phyloP scores from a whole-genome alignment of 1,139 yeast species.

The Blastobotrys malaysiensis region DNA sequence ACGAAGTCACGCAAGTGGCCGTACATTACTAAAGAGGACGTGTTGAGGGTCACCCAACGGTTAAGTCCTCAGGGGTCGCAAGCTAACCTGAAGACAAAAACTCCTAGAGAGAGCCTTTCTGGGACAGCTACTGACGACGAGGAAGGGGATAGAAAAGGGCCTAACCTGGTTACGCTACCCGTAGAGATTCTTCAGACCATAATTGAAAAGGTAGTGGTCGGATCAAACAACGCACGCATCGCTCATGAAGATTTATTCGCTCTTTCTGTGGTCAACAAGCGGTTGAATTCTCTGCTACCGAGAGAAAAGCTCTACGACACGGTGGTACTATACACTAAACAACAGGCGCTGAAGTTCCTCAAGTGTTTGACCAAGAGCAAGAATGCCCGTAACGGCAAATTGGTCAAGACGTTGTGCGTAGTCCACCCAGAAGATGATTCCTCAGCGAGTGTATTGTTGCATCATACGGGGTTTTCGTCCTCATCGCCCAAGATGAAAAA shows the following conservation, averaged over 20 bases:
- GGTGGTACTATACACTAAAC: conserved; percentile 14
- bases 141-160: background rate
- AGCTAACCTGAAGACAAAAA: background rate
- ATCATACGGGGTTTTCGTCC: conserved; percentile 12
- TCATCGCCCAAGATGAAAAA: conserved; percentile 6
- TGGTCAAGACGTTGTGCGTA: conserved; percentile 9
- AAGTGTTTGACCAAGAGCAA: conserved; percentile 15
- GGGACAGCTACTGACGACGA: background rate
- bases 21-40: background rate
- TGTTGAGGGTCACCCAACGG: background rate
- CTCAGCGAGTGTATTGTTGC: conserved; percentile 6
- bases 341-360: conserved; percentile 17
- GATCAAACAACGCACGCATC: background rate
- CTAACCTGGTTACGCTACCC: conserved; percentile 11
- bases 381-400: conserved; percentile 4
- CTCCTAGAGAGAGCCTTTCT: conserved; percentile 20
- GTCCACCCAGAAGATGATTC: conserved; percentile 12
- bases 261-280: conserved; percentile 15
- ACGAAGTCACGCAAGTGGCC: background rate
- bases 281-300: conserved; percentile 10
- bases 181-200: conserved; percentile 12
- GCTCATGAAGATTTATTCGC: conserved; percentile 12
- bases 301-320: conserved; percentile 15
- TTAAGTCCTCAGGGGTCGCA: background rate
- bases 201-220: conserved; percentile 7